phyloP scores from a whole-genome alignment of 2,329 filamentous ascomycete species.

The Alternaria burnsii region DNA sequence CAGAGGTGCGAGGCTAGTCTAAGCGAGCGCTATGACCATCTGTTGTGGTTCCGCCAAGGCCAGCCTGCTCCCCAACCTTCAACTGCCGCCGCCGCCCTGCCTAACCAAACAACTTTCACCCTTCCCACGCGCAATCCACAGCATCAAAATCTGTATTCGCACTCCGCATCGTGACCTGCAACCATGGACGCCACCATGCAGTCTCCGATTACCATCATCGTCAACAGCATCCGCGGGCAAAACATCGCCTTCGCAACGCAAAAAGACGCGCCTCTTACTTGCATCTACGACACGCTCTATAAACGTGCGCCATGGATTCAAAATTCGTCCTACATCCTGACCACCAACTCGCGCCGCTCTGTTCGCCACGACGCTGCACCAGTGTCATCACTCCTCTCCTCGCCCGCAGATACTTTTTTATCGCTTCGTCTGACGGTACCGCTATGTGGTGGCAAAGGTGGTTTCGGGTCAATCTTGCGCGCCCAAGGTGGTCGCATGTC shows the following conservation, averaged over 20 bases:
- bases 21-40: conserved; percentile 24
- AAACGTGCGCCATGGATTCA: conserved; percentile 66
- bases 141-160: neutral
- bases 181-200: conserved; percentile 37
- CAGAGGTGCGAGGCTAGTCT: conserved; percentile 22
- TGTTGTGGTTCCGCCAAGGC: conserved; percentile 8
- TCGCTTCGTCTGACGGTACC: conserved; percentile 82
- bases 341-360: conserved; percentile 80
- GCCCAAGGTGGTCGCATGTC: conserved; percentile 98
- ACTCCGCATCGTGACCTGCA: neutral
- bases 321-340: conserved; percentile 73
- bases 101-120: conserved; percentile 6
- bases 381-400: conserved; percentile 69
- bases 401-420: conserved; percentile 71
- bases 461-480: conserved; percentile 95
- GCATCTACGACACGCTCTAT: conserved; percentile 71
- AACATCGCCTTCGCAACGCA: conserved; percentile 83
- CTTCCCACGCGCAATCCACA: neutral
- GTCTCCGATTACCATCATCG: conserved; percentile 65
- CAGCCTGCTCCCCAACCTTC: neutral
- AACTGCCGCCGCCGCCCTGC: neutral
- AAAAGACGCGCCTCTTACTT: conserved; percentile 69
- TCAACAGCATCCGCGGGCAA: conserved; percentile 85
- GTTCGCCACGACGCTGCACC: conserved; percentile 64
- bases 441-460: conserved; percentile 92